These are phyloP conservation scores for Botrytis aclada DNA, from an alignment of 2,329 filamentous ascomycete species.

Conservation along the genomic window DNA sequence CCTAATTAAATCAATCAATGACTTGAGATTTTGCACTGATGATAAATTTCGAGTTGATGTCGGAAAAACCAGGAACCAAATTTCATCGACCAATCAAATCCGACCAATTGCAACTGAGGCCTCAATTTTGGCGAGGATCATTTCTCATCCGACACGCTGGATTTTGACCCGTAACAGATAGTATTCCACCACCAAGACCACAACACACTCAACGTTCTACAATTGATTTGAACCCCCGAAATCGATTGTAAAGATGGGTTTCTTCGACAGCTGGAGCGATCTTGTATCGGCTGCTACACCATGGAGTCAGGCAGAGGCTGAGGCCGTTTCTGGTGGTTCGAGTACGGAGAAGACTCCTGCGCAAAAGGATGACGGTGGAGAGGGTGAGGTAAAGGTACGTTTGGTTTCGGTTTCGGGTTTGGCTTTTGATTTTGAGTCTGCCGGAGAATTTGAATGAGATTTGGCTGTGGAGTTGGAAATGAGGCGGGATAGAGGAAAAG, in stretches of 20 bases:
- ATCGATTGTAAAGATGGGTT: constrained; percentile 51
- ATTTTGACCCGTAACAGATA: constrained; percentile 17
- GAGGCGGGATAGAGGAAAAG: background rate
- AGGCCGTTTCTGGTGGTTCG: constrained; percentile 43
- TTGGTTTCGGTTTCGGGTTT: background rate
- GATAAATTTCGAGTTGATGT: constrained; percentile 15
- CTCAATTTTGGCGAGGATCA: constrained; percentile 19
- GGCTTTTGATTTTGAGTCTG: background rate
- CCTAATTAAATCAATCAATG: background rate
- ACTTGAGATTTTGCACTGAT: background rate
- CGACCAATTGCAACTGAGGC: constrained; percentile 26
- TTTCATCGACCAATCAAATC: constrained; percentile 31
- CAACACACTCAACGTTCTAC: constrained; percentile 19
- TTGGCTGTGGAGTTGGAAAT: background rate
- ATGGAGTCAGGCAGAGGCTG: constrained; percentile 63
- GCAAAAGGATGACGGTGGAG: constrained; percentile 47
- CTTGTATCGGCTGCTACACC: constrained; percentile 63
- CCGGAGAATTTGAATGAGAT: background rate
- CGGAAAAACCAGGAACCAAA: constrained; percentile 22
- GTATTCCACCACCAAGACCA: constrained; percentile 11
- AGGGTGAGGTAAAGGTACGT: constrained; percentile 37
- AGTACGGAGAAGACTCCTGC: constrained; percentile 43
- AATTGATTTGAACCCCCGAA: constrained; percentile 21
- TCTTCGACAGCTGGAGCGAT: constrained; percentile 64
- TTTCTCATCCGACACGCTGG: constrained; percentile 21